Conservation (phyloP, 805 yeast genomes). For the Saccharomycopsis guyanensis region DNA sequence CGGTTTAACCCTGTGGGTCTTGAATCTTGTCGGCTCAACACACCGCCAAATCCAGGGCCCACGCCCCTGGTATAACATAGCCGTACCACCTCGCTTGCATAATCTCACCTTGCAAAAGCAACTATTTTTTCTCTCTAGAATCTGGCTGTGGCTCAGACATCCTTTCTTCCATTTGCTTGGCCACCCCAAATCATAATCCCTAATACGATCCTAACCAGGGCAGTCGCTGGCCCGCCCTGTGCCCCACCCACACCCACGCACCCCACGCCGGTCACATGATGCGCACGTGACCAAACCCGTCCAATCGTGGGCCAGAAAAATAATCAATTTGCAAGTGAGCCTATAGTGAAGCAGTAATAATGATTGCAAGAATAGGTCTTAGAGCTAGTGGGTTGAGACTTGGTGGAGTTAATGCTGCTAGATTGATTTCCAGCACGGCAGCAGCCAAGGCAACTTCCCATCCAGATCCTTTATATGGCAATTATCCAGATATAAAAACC, state of each 20-base stretch:
- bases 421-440: neutral
- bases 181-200: too few species aligned
- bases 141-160: too few species aligned
- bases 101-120: too few species aligned
- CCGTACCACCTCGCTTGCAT: neutral
- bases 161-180: too few species aligned
- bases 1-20: neutral
- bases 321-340: neutral
- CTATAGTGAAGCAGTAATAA: neutral
- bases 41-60: neutral
- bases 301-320: neutral
- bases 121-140: too few species aligned
- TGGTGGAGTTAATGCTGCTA: neutral
- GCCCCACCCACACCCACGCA: too few species aligned
- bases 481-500: constrained; percentile 55
- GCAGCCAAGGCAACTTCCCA: neutral
- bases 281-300: neutral
- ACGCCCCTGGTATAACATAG: neutral
- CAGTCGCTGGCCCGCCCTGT: too few species aligned
- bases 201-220: too few species aligned
- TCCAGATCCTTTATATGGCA: constrained; percentile 28
- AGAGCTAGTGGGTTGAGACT: neutral
- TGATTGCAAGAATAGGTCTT: neutral
- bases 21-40: neutral
- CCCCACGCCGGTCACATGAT: too few species aligned